A percentile compares a stretch with the other conserved stretches of the same genome.
Evolutionary conservation across 2,329 filamentous ascomycete genomes (phyloP).

Genomic region (Neoascochyta sp.): DNA sequence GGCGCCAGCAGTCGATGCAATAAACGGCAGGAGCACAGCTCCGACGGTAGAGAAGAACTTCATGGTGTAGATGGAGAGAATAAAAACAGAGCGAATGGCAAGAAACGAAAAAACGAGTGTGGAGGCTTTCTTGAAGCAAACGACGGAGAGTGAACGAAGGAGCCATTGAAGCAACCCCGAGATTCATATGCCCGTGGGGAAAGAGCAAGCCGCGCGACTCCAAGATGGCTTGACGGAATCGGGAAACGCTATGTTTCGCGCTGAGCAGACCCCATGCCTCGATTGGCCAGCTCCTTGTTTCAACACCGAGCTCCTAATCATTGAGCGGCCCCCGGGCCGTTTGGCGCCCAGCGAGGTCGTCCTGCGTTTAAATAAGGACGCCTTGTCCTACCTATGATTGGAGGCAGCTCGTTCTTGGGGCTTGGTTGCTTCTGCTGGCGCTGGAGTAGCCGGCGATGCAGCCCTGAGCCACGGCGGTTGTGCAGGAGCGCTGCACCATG

Average conservation of each 20-base stretch:
- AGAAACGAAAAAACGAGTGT: slow-evolving; percentile 21
- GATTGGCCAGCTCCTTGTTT: slow-evolving; percentile 1
- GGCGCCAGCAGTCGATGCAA: slow-evolving; percentile 24
- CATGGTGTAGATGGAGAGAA: slow-evolving; percentile 22
- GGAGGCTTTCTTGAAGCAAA: slow-evolving; percentile 18
- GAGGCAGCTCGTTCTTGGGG: no score
- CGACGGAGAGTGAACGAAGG: slow-evolving; percentile 13
- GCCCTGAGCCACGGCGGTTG: no score
- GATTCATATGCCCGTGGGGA: slow-evolving; percentile 8
- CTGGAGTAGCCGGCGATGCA: no score
- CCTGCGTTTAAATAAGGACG: no score
- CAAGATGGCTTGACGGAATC: slow-evolving; percentile 2
- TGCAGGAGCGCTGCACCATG: no score
- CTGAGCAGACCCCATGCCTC: no score
- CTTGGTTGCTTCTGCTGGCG: no score
- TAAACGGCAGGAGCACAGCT: slow-evolving; percentile 36
- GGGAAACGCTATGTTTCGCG: slow-evolving; percentile 4
- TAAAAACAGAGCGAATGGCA: slow-evolving; percentile 18
- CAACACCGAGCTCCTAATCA: no score
- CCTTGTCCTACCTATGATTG: no score
- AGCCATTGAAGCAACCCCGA: slow-evolving; percentile 18
- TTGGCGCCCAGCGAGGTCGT: no score
- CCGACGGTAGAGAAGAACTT: slow-evolving; percentile 28
- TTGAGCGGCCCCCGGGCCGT: no score
- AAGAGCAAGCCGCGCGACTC: slow-evolving; percentile 7